Evolutionary conservation across 179 eudicot species (phyloP), one percentile per base, ranked within the genome.

Genomic region (Drosera spatulata): DNA sequence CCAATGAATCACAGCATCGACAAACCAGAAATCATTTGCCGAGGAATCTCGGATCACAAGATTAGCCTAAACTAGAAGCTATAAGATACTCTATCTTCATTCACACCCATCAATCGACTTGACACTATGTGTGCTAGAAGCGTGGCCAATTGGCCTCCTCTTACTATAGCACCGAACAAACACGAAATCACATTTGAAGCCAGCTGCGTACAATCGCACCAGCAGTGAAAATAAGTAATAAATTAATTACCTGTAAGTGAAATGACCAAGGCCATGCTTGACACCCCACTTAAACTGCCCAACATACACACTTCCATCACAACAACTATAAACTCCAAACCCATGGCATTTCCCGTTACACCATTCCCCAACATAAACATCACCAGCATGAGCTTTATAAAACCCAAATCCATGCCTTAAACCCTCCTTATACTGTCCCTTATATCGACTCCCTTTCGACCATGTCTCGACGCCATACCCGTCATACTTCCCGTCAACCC

Each of bases 381-480:
- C 97, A 1, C 90, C 97, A 0, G 89, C 85, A 41, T 69, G 87
- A 56, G 87, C 88, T 67, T 73, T 66, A 47, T 85, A 91, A 41
- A 85, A 82, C 5, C 97, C 97, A 62, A 70, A 74, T 3, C 97
- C 97, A 61, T 91, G 96, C 45, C 97, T 63, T 44, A 85, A 66
- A 0, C 97, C 97, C 37, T 74, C 75, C 64, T 87, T 64, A 49
- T 91, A 91, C 69, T 83, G 89, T 3, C 97, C 97, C 53, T 82
- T 64, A 43, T 88, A 91, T 41, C 82, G 63, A 41, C 97, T 91
- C 11, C 97, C 97, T 33, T 74, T 75, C 0, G 88, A 82, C 97
- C 97, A 91, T 52, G 85, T 82, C 70, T 91, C 97, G 3, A 91
- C 77, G 8, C 97, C 97, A 64, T 79, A 77, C 10, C 97, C 97